Percentiles rank a stretch among this genome's conserved stretches.
Conservation (phyloP, 371 early-diverging fungal genomes). For the Lichtheimia corymbifera region DNA sequence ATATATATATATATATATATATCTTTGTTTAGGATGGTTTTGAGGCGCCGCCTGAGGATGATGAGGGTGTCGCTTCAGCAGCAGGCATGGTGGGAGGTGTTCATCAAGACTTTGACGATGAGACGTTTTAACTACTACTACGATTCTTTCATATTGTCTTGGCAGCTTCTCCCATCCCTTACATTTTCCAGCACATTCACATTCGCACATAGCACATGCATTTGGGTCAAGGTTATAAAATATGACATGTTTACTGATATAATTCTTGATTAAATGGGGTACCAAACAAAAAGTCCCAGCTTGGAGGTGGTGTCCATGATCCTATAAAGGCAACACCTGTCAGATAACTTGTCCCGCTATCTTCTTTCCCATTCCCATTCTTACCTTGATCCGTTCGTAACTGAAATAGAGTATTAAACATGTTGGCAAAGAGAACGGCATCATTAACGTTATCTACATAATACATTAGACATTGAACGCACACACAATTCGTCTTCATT, state of each 20-base stretch:
- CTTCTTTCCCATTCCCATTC: slow-evolving; percentile 21
- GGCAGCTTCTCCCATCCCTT: no score
- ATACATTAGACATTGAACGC: not conserved
- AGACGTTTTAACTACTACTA: slow-evolving; percentile 46
- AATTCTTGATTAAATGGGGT: slow-evolving; percentile 42
- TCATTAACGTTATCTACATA: slow-evolving; percentile 67
- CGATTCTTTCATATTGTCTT: not conserved
- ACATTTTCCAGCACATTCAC: no score
- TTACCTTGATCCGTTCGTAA: slow-evolving; percentile 6
- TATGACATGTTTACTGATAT: slow-evolving; percentile 27
- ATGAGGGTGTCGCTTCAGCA: not conserved
- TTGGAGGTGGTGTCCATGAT: slow-evolving; percentile 66
- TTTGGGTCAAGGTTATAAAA: no score
- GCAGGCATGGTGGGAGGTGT: slow-evolving; percentile 12
- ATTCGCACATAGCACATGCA: no score
- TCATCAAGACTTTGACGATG: slow-evolving; percentile 44
- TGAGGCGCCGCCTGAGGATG: slow-evolving; percentile 42
- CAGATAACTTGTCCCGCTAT: not conserved
- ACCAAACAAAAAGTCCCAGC: slow-evolving; percentile 68
- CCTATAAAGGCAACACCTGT: not conserved
- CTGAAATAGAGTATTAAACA: slow-evolving; percentile 52
- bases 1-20: not conserved
- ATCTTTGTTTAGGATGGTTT: slow-evolving; percentile 34
- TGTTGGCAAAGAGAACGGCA: slow-evolving; percentile 61
- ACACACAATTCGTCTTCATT: not conserved